phyloP scores from a whole-genome alignment of 2,329 filamentous ascomycete genomes.

The Beauveria brongniartii region DNA sequence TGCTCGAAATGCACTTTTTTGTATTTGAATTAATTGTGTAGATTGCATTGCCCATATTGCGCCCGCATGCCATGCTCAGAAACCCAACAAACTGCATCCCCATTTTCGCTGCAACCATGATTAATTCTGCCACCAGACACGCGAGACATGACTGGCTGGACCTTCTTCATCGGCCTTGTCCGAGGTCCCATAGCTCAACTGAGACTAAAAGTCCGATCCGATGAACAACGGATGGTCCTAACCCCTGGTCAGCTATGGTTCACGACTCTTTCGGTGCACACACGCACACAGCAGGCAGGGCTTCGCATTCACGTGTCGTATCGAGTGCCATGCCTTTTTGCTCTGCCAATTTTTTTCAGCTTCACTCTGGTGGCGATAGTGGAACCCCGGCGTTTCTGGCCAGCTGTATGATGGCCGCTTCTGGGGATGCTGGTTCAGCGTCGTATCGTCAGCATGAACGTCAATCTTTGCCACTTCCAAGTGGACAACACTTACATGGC shows the following conservation, averaged over 20 bases:
- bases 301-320: neutral
- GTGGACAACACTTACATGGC: constrained; percentile 1
- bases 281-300: neutral
- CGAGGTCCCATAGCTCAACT: neutral
- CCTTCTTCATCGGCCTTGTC: neutral
- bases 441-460: neutral
- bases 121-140: neutral
- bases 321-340: neutral
- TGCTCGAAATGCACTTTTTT: neutral
- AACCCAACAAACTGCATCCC: neutral
- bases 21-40: neutral
- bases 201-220: constrained; percentile 2
- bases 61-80: neutral
- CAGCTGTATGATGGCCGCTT: constrained; percentile 8
- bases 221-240: neutral
- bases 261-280: neutral
- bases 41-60: neutral
- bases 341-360: neutral
- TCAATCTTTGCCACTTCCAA: neutral
- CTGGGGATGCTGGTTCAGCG: constrained; percentile 10
- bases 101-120: neutral
- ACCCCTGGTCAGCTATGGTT: neutral
- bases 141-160: neutral
- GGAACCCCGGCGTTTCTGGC: constrained; percentile 12
- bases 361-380: constrained; percentile 7